Base-by-base conservation (phyloP, 2,329 filamentous ascomycete genomes). In the Metarhizium humberi region DNA sequence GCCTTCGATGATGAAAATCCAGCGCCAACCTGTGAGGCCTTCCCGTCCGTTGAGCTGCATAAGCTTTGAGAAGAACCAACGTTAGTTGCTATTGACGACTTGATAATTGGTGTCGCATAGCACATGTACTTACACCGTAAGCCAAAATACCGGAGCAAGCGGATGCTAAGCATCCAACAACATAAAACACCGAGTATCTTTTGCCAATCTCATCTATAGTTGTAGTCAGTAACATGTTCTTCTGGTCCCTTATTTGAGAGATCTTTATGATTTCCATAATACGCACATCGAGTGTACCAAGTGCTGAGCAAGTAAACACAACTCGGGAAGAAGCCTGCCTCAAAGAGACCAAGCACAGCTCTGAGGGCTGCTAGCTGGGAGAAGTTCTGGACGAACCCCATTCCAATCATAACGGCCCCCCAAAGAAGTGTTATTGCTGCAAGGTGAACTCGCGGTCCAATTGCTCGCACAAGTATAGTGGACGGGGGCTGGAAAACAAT, bases 281-380 rank as follows among this genome's bases (percentile, higher is more conserved):
- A 67, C 77, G 75, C 68, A 81, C 79, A 85, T 67, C 83, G 71
- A 0, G 83, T 85, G 64, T 87, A 88, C 85, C 85, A 90, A 40
- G 84, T 87, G 57, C 81, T 85, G n/a, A 90, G 77, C 6, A 90
- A 72, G 63, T 88, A 90, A 0, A 87, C 84, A 52, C 80, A 85
- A 52, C 81, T 80, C 0, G 86, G 85, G 68, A 89, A 90, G 69
- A 86, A 88, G 0, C 86, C 82, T n/a, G 82, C 80, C 66, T 89
- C 86, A 30, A 88, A 75, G 2, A 85, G 59, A 51, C 86, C 86
- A 16, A 87, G 74, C 2, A 88, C 54, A 0, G 83, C 69, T 48
- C 85, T 73, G 43, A 85, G 68, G 0, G 71, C 82, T 0, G 81
- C 72, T 54, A 88, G 67, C 29, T 77, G 65, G 1, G 66, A 61